A percentile compares a stretch with the other conserved stretches of the same genome.
Evolutionary conservation across 768 basidiomycete genomes (phyloP).

Genomic region (Tephrocybe sp.): DNA sequence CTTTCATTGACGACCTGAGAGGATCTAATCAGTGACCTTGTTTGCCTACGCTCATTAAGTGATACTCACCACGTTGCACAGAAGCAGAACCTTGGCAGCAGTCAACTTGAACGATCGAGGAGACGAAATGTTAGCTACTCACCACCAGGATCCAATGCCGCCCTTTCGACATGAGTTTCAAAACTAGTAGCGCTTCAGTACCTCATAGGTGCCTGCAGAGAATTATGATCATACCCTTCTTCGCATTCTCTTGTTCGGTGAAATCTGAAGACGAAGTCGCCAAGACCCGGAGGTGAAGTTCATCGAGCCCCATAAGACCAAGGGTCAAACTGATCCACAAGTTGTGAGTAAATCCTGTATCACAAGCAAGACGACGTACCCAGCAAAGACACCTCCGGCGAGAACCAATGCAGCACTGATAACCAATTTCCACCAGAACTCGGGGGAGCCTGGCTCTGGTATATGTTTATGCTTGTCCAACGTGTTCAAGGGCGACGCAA

Average conservation of each 20-base stretch:
- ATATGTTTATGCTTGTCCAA: slow-evolving; percentile 9
- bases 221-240: slow-evolving; percentile 48
- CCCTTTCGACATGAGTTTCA: slow-evolving; percentile 58
- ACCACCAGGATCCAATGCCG: slow-evolving; percentile 96
- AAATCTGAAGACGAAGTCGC: slow-evolving; percentile 77
- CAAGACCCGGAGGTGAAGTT: slow-evolving; percentile 86
- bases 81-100: slow-evolving; percentile 65
- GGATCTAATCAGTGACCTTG: neutral
- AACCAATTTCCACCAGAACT: slow-evolving; percentile 74
- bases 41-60: neutral
- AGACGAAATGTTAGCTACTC: slow-evolving; percentile 19
- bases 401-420: slow-evolving; percentile 74
- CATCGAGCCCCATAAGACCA: slow-evolving; percentile 92
- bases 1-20: slow-evolving; percentile 78
- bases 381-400: slow-evolving; percentile 89
- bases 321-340: slow-evolving; percentile 68
- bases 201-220: no score
- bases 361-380: slow-evolving; percentile 46
- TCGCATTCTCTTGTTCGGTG: slow-evolving; percentile 67
- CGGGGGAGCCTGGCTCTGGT: slow-evolving; percentile 47
- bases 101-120: neutral
- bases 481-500: slow-evolving; percentile 13
- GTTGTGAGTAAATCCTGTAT: neutral
- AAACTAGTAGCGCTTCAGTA: slow-evolving; percentile 35
- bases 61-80: slow-evolving; percentile 79